Evolutionary conservation across 1,284 basidiomycete species (phyloP), one percentile per base, ranked within the genome.

Genomic region (Microbotryomycetes sp.): DNA sequence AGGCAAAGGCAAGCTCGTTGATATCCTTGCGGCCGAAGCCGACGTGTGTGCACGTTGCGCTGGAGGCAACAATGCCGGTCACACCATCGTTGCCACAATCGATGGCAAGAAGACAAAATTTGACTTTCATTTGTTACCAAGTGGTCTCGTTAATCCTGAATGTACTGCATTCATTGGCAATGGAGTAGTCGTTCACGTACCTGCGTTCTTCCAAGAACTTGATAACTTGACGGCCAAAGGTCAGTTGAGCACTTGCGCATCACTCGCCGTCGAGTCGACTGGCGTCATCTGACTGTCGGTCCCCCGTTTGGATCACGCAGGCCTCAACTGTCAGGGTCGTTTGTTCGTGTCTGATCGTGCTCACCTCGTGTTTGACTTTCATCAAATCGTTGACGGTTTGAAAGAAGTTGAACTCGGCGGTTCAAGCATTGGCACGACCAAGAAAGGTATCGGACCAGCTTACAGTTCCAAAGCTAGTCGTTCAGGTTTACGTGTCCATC

Each of bases 331-430:
- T 78, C 83, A 85, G 14, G 83, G 84, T 65, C 85, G 96, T 48
- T 80, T 98, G 25, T 89, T 97, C 77, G 81, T 98, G 70, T 97
- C 94, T 25, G 92, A 97, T 78, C 87, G 94, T 67, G 92, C 94
- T 2, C 92, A 96, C 70, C 86, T 98, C 67, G 94, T 98, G 51
- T 92, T 97, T 73, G 94, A 97, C 77, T 98, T 98, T 78, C 94
- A 98, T 78, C 94, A 98, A 79, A 96, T 97, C 72, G 96, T 98
- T 47, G 96, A 98, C 74, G 96, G 96, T 19, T 79, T 98, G 72
- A 98, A 98, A 77, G 94, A 98, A 77, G 89, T 93, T 52, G 94
- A 98, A 77, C 84, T 97, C 16, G 96, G 96, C 36, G 90, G 90
- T 22, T 87, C 85, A 3, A 89, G 88, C 76, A 97, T 98, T 75